Evolutionary conservation across 2,329 filamentous ascomycete genomes (phyloP).

Genomic region (Cordyceps fumosorosea): DNA sequence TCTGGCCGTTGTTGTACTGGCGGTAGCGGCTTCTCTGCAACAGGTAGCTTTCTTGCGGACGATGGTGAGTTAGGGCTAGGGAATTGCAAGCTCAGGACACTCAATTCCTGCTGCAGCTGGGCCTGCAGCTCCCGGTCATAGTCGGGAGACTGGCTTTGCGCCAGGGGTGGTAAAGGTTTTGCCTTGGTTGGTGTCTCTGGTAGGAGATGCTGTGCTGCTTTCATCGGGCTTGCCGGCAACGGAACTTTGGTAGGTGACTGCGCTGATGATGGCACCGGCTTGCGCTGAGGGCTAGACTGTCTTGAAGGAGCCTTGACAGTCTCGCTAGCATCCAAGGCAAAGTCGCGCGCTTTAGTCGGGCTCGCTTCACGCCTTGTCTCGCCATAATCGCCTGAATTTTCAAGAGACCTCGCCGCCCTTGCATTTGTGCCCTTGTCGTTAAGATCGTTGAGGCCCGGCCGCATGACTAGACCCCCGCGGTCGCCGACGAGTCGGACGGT

Average conservation of each 20-base stretch:
- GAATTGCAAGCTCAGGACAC: constrained; percentile 43
- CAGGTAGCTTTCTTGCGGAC: constrained; percentile 21
- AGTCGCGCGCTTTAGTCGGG: constrained; percentile 46
- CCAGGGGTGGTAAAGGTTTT: constrained; percentile 41
- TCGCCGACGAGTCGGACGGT: constrained; percentile 79
- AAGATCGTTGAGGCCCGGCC: constrained; percentile 61
- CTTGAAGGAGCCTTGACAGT: constrained; percentile 53
- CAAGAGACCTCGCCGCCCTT: constrained; percentile 49
- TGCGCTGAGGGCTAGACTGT: constrained; percentile 55
- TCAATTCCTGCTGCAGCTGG: constrained; percentile 58
- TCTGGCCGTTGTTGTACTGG: constrained; percentile 21
- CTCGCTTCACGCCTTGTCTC: constrained; percentile 45
- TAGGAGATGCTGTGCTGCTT: constrained; percentile 23
- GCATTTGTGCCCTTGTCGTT: constrained; percentile 77
- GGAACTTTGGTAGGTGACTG: constrained; percentile 54
- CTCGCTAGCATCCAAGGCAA: constrained; percentile 39
- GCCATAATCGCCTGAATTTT: constrained; percentile 43
- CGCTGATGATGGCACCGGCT: constrained; percentile 33
- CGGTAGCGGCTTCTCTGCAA: constrained; percentile 15
- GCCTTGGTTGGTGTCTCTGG: constrained; percentile 40
- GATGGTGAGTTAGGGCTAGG: constrained; percentile 8
- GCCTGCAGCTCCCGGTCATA: constrained; percentile 56
- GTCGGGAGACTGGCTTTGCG: constrained; percentile 46
- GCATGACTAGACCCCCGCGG: constrained; percentile 48
- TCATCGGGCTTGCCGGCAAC: constrained; percentile 41